A percentile compares a stretch with the other conserved stretches of the same genome.
Conservation (phyloP, 1,139 yeast genomes). For the Hemisphaericaspora xylofermentans region DNA sequence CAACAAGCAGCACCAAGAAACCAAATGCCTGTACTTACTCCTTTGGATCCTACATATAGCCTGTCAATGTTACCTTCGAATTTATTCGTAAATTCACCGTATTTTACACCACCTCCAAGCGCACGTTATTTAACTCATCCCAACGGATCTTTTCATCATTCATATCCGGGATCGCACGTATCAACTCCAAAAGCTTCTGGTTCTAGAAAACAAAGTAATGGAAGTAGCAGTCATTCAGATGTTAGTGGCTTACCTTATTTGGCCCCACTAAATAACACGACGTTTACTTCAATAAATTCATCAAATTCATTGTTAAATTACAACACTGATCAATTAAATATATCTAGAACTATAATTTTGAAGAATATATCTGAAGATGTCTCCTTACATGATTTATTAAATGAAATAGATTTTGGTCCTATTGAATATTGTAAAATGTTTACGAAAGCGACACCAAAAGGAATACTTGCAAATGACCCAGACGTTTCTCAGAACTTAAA, state of each 20-base stretch:
- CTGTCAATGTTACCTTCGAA: constrained; percentile 73
- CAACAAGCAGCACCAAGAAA: constrained; percentile 7
- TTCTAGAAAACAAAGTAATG: constrained; percentile 3
- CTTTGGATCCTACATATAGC: constrained; percentile 54
- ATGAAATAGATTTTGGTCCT: constrained; percentile 42
- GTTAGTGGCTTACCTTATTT: constrained; percentile 17
- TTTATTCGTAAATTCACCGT: constrained; percentile 66
- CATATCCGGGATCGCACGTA: constrained; percentile 6
- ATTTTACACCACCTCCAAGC: constrained; percentile 39
- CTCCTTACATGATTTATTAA: constrained; percentile 31
- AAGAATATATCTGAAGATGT: constrained; percentile 30
- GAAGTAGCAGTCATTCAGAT: neutral
- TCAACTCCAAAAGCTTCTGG: constrained; percentile 11
- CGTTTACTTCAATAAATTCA: constrained; percentile 4
- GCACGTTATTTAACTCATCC: constrained; percentile 10
- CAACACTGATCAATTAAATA: constrained; percentile 10
- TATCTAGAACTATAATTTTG: constrained; percentile 39
- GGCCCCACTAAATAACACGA: constrained; percentile 18
- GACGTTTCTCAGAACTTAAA: constrained; percentile 19
- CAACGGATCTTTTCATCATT: neutral
- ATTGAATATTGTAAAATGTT: constrained; percentile 43
- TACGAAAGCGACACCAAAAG: constrained; percentile 29
- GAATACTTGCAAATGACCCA: constrained; percentile 20
- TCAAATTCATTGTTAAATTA: constrained; percentile 6
- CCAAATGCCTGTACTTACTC: constrained; percentile 28